phyloP scores from a whole-genome alignment of 1,139 yeast genomes.

The Taphrina pruni region DNA sequence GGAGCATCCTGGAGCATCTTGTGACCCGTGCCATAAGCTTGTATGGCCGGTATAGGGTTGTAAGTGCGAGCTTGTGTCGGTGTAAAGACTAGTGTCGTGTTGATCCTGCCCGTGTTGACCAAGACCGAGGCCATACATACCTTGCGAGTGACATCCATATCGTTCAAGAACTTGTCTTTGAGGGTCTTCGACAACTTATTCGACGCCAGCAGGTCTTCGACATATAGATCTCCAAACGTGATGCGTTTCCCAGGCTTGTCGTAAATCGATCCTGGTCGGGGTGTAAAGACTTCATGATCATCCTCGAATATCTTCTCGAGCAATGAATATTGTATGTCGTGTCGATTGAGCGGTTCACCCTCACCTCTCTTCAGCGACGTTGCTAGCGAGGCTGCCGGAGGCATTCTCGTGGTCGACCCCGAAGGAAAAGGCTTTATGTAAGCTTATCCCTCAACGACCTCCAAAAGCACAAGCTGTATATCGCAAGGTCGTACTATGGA shows the following conservation, averaged over 20 bases:
- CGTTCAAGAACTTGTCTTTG: slow-evolving; percentile 73
- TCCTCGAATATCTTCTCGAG: slow-evolving; percentile 61
- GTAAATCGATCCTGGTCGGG: slow-evolving; percentile 57
- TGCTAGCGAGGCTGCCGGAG: slow-evolving; percentile 35
- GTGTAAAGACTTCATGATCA: slow-evolving; percentile 66
- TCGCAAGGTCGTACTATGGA: too few species aligned
- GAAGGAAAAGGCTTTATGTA: neutral
- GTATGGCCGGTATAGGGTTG: slow-evolving; percentile 90
- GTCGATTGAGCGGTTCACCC: slow-evolving; percentile 90
- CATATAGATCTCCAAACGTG: slow-evolving; percentile 84
- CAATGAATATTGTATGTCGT: slow-evolving; percentile 71
- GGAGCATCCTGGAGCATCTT: slow-evolving; percentile 95
- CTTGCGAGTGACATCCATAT: slow-evolving; percentile 60
- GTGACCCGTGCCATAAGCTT: slow-evolving; percentile 62
- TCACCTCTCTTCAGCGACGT: slow-evolving; percentile 73
- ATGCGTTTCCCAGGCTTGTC: slow-evolving; percentile 56
- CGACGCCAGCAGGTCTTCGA: slow-evolving; percentile 81
- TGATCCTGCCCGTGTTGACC: slow-evolving; percentile 91
- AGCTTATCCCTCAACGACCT: neutral
- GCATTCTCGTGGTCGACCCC: neutral
- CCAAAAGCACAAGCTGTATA: too few species aligned
- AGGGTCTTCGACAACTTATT: slow-evolving; percentile 82
- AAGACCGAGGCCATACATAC: slow-evolving; percentile 79
- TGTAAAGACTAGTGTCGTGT: slow-evolving; percentile 80
- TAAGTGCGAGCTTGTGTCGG: slow-evolving; percentile 88